Percentiles rank a stretch among this genome's conserved stretches.
Evolutionary conservation across 176 grass and related monocot species (phyloP).

Genomic region (Typha latifolia): DNA sequence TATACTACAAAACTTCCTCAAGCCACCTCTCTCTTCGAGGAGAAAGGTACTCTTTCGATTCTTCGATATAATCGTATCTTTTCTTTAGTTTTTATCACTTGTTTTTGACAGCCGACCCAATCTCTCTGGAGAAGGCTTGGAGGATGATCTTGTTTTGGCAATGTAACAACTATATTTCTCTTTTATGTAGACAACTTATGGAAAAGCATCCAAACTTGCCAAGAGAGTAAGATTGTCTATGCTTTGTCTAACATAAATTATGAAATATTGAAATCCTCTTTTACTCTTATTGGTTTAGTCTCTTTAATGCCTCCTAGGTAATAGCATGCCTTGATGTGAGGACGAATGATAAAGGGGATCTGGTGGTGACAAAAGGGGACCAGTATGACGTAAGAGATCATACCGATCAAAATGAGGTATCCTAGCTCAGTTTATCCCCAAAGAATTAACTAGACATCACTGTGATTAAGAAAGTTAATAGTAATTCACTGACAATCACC

Average conservation of each 20-base stretch:
- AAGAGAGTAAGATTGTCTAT: conserved; percentile 64
- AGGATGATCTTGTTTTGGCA: neutral
- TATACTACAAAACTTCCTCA: conserved; percentile 75
- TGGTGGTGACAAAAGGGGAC: conserved; percentile 98
- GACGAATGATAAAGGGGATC: conserved; percentile 92
- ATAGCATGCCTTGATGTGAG: conserved; percentile 98
- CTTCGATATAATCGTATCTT: neutral
- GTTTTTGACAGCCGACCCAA: no score
- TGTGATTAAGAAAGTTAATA: no score
- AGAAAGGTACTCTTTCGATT: conserved; percentile 44
- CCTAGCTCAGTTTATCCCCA: neutral
- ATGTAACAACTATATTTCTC: neutral
- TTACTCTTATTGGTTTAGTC: neutral
- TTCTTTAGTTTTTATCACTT: no score
- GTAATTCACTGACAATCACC: no score
- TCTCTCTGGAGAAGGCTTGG: no score
- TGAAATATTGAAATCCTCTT: no score
- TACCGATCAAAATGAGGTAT: conserved; percentile 67
- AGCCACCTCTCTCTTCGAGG: conserved; percentile 40
- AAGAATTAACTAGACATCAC: no score
- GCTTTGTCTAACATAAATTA: no score
- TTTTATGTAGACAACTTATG: conserved; percentile 37
- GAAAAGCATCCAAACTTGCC: conserved; percentile 85
- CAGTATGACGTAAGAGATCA: conserved; percentile 98
- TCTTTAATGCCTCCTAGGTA: conserved; percentile 46